phyloP scores from a whole-genome alignment of 2,329 filamentous ascomycete genomes.

The Scytalidium lignicola region DNA sequence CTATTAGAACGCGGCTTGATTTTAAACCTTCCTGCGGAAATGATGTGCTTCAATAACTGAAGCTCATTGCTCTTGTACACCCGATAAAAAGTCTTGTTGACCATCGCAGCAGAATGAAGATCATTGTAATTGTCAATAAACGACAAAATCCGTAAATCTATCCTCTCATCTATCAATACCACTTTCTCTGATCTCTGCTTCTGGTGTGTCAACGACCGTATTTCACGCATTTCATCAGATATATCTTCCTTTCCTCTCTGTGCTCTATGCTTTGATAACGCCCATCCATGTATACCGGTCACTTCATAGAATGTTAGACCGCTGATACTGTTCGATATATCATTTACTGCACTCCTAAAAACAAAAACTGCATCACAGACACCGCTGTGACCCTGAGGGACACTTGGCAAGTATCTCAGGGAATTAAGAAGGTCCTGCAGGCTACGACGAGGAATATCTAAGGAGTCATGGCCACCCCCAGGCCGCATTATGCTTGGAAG shows the following conservation, averaged over 20 bases:
- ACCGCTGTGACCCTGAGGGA: conserved; percentile 36
- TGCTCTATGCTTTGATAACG: conserved; percentile 34
- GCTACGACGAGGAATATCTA: conserved; percentile 30
- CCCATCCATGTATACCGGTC: conserved; percentile 45
- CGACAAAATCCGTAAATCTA: conserved; percentile 36
- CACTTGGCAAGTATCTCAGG: conserved; percentile 39
- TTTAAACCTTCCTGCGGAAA: conserved; percentile 14
- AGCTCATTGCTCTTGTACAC: conserved; percentile 42
- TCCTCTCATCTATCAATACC: conserved; percentile 7
- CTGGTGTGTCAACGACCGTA: background rate
- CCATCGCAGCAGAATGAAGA: conserved; percentile 37
- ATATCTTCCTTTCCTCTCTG: background rate
- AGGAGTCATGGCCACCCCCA: conserved; percentile 13
- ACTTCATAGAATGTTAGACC: conserved; percentile 46
- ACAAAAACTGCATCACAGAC: conserved; percentile 45
- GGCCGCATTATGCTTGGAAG: conserved; percentile 35
- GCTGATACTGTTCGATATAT: conserved; percentile 46
- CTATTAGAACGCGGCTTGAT: background rate
- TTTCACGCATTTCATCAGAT: conserved; percentile 10
- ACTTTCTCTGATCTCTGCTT: background rate
- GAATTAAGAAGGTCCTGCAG: conserved; percentile 40
- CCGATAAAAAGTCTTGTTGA: conserved; percentile 38
- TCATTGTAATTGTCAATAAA: conserved; percentile 36
- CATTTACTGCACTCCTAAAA: conserved; percentile 42
- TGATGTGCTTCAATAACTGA: conserved; percentile 26